Evolutionary conservation across 2,329 filamentous ascomycete species (phyloP).

Genomic region (Diaporthe sp.): DNA sequence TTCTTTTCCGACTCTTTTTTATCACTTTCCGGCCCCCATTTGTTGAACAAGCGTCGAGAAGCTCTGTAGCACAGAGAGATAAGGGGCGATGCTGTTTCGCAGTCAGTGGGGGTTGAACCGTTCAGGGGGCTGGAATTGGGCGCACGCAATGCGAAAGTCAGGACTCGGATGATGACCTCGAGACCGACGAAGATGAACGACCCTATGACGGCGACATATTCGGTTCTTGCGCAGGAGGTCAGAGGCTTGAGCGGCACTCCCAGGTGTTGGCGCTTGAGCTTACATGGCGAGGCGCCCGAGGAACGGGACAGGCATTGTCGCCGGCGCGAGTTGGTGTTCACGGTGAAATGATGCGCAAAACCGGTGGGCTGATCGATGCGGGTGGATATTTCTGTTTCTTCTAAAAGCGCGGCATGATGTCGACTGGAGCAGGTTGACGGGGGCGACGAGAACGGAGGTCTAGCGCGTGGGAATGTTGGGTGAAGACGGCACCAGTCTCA

Average conservation of each 20-base stretch:
- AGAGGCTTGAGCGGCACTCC: background rate
- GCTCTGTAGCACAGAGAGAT: constrained; percentile 85
- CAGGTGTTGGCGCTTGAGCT: constrained; percentile 42
- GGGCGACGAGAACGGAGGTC: background rate
- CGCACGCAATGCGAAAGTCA: constrained; percentile 89
- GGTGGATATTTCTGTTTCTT: background rate
- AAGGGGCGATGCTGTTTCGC: constrained; percentile 74
- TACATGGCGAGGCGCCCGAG: constrained; percentile 63
- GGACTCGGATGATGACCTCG: constrained; percentile 84
- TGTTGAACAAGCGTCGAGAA: constrained; percentile 86
- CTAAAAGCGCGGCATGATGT: constrained; percentile 25
- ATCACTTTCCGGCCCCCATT: constrained; percentile 76
- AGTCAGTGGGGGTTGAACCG: constrained; percentile 33
- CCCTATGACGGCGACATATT: constrained; percentile 87
- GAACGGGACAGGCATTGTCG: constrained; percentile 63
- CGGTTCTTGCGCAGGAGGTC: constrained; percentile 63
- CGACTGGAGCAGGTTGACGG: background rate
- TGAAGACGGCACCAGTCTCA: background rate
- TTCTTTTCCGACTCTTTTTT: constrained; percentile 75
- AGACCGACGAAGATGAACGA: constrained; percentile 86
- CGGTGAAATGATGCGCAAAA: background rate
- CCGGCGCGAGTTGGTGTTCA: constrained; percentile 29
- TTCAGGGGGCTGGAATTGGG: constrained; percentile 35
- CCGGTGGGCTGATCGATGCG: background rate
- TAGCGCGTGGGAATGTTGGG: constrained; percentile 8